Conservation (phyloP, 1,284 basidiomycete species). For the Ceratobasidium sp. region DNA sequence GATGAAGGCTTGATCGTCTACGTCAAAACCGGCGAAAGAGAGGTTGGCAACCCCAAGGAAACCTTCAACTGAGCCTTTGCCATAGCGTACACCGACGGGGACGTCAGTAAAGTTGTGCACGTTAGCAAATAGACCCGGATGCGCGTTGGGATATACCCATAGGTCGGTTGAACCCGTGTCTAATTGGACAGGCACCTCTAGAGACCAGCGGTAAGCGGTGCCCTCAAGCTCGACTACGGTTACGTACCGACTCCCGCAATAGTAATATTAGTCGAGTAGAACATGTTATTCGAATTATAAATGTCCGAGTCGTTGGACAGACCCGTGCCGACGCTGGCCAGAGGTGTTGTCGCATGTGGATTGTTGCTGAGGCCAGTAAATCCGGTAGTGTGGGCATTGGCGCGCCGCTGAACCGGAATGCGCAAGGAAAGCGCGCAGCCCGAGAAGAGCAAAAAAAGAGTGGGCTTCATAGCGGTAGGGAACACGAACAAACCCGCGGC, state of each 20-base stretch:
- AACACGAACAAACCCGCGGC: neutral
- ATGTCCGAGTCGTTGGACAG: conserved; percentile 16
- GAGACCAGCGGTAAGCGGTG: conserved; percentile 1
- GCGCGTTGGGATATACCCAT: conserved; percentile 59
- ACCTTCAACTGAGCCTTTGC: conserved; percentile 76
- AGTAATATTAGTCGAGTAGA: conserved; percentile 26
- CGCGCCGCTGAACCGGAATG: conserved; percentile 5
- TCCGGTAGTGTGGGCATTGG: neutral
- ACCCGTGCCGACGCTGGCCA: neutral
- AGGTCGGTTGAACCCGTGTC: conserved; percentile 84
- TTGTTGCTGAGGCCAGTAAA: neutral
- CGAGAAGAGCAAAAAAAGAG: conserved; percentile 5
- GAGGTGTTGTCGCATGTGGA: neutral
- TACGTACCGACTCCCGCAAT: conserved; percentile 19
- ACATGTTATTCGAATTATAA: conserved; percentile 9
- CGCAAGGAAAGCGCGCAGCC: conserved; percentile 11
- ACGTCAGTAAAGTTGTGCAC: conserved; percentile 38
- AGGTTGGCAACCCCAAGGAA: conserved; percentile 64
- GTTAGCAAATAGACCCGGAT: conserved; percentile 17
- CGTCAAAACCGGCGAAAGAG: conserved; percentile 72
- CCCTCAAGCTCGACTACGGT: too few relatives aligned
- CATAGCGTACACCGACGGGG: conserved; percentile 55
- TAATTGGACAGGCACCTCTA: conserved; percentile 66
- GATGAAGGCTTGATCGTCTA: conserved; percentile 70
- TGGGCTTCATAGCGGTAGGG: conserved; percentile 13